Percentiles rank a stretch among this genome's conserved stretches.
These are phyloP conservation scores for Ilex asprella DNA, from an alignment of 257 asterid species.

Conservation along the genomic window DNA sequence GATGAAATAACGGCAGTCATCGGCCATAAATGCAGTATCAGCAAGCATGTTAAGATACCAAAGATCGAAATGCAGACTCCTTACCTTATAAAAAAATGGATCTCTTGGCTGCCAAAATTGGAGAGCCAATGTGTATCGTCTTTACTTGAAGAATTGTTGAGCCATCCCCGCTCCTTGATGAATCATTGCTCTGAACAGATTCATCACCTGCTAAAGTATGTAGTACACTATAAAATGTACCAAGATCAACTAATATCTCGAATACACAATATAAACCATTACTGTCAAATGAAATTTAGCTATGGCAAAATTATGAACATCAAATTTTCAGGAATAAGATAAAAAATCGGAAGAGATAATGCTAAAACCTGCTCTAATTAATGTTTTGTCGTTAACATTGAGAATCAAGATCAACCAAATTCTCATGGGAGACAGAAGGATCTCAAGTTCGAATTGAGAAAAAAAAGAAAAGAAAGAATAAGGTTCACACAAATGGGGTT, in stretches of 20 bases:
- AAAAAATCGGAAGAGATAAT: too few relatives aligned
- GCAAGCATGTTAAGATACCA: background rate
- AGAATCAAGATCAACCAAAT: background rate
- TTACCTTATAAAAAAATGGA: slow-evolving; percentile 66
- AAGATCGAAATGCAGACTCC: slow-evolving; percentile 1
- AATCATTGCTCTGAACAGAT: slow-evolving; percentile 19
- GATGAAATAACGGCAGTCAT: slow-evolving; percentile 47
- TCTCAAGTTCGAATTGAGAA: background rate
- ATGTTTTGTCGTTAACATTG: background rate
- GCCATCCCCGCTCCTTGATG: slow-evolving; percentile 32
- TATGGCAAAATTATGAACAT: too few relatives aligned
- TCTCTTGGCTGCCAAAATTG: slow-evolving; percentile 89
- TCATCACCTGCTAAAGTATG: slow-evolving; percentile 33
- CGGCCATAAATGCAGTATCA: slow-evolving; percentile 43
- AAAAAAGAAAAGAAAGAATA: slow-evolving; percentile 7
- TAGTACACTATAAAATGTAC: background rate
- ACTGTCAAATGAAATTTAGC: too few relatives aligned
- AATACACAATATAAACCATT: too few relatives aligned
- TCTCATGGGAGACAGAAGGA: background rate
- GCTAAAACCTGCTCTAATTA: too few relatives aligned
- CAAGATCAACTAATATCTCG: background rate
- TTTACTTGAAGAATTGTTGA: slow-evolving; percentile 30
- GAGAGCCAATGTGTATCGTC: slow-evolving; percentile 78
- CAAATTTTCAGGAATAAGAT: background rate
- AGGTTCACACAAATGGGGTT: too few relatives aligned